phyloP scores from a whole-genome alignment of 2,329 filamentous ascomycete genomes.

The Huntiella abstrusa region DNA sequence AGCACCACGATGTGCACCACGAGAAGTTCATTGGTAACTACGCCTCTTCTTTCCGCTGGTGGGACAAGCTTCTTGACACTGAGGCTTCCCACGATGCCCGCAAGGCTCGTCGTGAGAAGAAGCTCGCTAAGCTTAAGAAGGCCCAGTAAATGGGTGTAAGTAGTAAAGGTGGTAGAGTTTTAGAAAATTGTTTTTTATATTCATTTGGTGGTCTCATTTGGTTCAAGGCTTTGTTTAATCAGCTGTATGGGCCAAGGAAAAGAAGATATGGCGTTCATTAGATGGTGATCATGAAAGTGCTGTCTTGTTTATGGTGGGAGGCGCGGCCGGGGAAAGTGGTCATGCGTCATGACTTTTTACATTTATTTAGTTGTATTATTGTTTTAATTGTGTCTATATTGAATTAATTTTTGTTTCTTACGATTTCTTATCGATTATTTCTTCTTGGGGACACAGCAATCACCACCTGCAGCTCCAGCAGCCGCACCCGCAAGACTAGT shows the following conservation, averaged over 20 bases:
- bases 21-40: constrained; percentile 99
- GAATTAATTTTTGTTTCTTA: not conserved
- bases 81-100: constrained; percentile 78
- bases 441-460: constrained; percentile 35
- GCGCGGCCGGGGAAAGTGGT: not conserved
- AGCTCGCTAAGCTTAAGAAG: constrained; percentile 53
- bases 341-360: constrained; percentile 2
- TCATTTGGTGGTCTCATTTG: too few relatives aligned
- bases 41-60: constrained; percentile 95
- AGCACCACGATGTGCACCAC: constrained; percentile 94
- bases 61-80: constrained; percentile 87
- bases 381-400: constrained; percentile 7
- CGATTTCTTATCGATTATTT: constrained; percentile 1
- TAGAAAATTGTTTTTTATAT: too few relatives aligned
- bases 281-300: too few relatives aligned
- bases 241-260: too few relatives aligned
- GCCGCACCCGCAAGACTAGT: constrained; percentile 29
- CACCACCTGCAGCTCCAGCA: constrained; percentile 23
- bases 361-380: constrained; percentile 11
- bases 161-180: too few relatives aligned
- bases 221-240: too few relatives aligned
- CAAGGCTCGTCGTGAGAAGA: constrained; percentile 65
- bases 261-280: too few relatives aligned
- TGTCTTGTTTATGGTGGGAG: too few relatives aligned
- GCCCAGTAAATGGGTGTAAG: constrained; percentile 29